Conservation (phyloP, 2,329 filamentous ascomycete species). For the Xylariaceae sp. region DNA sequence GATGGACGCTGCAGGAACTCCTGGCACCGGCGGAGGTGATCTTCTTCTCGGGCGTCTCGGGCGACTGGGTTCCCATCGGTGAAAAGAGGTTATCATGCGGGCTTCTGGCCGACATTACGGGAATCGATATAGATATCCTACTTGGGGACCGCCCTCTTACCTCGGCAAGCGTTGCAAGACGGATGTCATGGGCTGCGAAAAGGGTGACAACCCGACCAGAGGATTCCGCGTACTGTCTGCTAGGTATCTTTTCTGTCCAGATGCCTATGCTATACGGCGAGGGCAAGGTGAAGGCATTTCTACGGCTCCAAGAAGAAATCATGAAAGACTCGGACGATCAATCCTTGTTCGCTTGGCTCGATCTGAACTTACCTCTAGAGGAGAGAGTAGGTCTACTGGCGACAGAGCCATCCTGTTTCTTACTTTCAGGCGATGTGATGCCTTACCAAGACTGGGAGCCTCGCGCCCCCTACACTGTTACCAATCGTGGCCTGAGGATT, state of each 20-base stretch:
- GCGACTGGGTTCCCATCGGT: constrained; percentile 15
- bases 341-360: constrained; percentile 16
- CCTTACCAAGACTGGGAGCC: constrained; percentile 39
- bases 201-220: constrained; percentile 16
- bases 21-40: constrained; percentile 9
- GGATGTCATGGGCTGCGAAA: constrained; percentile 17
- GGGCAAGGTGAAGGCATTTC: constrained; percentile 16
- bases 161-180: constrained; percentile 9
- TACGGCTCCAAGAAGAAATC: constrained; percentile 17
- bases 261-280: constrained; percentile 22
- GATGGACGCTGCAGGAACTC: constrained; percentile 15
- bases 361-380: constrained; percentile 31
- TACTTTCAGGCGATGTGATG: constrained; percentile 39
- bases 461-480: constrained; percentile 29
- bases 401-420: constrained; percentile 53
- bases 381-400: constrained; percentile 31
- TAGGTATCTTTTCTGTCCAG: constrained; percentile 21
- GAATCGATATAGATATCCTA: constrained; percentile 13
- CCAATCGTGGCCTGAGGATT: constrained; percentile 34
- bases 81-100: constrained; percentile 7
- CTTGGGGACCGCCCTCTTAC: neutral
- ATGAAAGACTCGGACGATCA: constrained; percentile 20
- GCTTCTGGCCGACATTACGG: constrained; percentile 10
- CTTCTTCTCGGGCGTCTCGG: constrained; percentile 1
- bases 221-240: constrained; percentile 15